Percentiles rank a stretch among this genome's conserved stretches.
These are phyloP conservation scores for Clathrus columnatus DNA, from an alignment of 768 basidiomycete species.

Conservation along the genomic window DNA sequence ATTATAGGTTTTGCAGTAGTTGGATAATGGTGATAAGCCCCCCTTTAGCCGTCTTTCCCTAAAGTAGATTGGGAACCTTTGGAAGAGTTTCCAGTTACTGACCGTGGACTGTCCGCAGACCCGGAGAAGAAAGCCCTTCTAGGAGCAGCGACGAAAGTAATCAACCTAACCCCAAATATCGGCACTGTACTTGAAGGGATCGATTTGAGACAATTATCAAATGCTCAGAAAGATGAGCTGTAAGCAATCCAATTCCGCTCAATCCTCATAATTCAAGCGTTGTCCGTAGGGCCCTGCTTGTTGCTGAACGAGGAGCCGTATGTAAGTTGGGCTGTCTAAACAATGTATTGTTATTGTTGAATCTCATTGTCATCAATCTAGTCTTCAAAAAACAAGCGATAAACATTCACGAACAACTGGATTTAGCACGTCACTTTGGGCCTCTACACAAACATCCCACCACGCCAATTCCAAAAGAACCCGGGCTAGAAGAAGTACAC, in stretches of 20 bases:
- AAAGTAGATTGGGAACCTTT: constrained; percentile 58
- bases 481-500: constrained; percentile 70
- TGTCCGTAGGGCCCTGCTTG: constrained; percentile 49
- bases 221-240: constrained; percentile 73
- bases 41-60: constrained; percentile 54
- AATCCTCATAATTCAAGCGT: neutral
- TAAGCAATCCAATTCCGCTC: constrained; percentile 23
- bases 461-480: constrained; percentile 61
- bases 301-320: constrained; percentile 69
- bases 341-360: neutral
- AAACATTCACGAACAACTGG: constrained; percentile 57
- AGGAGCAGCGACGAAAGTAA: constrained; percentile 55
- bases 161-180: constrained; percentile 59
- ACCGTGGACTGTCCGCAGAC: constrained; percentile 63
- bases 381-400: constrained; percentile 74
- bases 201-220: constrained; percentile 60
- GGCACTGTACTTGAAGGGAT: constrained; percentile 70
- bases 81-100: constrained; percentile 45
- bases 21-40: neutral
- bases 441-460: constrained; percentile 79
- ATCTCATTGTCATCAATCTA: constrained; percentile 18
- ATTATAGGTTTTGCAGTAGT: neutral
- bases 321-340: constrained; percentile 35
- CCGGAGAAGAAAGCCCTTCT: constrained; percentile 58
- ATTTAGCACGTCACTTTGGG: constrained; percentile 64